Evolutionary conservation across 1,284 basidiomycete species (phyloP).

Genomic region (Moesziomyces globuligerus): DNA sequence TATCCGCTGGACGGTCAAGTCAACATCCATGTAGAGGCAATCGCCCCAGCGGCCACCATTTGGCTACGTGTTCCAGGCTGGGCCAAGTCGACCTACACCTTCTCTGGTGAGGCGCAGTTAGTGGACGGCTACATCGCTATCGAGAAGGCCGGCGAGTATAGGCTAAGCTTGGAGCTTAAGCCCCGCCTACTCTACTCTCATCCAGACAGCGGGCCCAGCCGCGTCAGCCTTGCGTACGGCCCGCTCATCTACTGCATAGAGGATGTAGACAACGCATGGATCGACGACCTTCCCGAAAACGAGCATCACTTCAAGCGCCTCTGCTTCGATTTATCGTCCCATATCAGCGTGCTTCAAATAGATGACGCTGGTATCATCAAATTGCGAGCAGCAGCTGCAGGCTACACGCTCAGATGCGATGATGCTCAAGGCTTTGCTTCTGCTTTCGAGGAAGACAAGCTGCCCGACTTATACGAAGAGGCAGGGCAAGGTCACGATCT

Average conservation of each 20-base stretch:
- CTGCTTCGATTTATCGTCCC: slow-evolving; percentile 2
- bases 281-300: slow-evolving; percentile 17
- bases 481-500: slow-evolving; percentile 14
- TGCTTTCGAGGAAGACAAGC: slow-evolving; percentile 15
- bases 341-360: neutral
- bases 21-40: slow-evolving; percentile 1
- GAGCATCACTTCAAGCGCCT: slow-evolving; percentile 38
- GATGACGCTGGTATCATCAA: slow-evolving; percentile 7
- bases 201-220: slow-evolving; percentile 14
- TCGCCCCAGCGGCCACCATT: slow-evolving; percentile 9
- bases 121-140: slow-evolving; percentile 9
- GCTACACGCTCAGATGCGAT: slow-evolving; percentile 14
- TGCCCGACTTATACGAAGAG: slow-evolving; percentile 11
- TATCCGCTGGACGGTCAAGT: slow-evolving; percentile 18
- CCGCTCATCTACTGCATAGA: slow-evolving; percentile 37
- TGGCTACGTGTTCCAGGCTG: slow-evolving; percentile 27
- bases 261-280: slow-evolving; percentile 30
- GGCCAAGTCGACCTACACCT: slow-evolving; percentile 14
- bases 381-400: slow-evolving; percentile 4
- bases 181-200: slow-evolving; percentile 23
- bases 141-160: slow-evolving; percentile 3
- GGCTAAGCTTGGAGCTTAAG: slow-evolving; percentile 6
- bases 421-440: slow-evolving; percentile 8
- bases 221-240: slow-evolving; percentile 13
- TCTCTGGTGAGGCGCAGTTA: slow-evolving; percentile 4